Base-by-base conservation (phyloP, 2,329 filamentous ascomycete species). In the Graphilbum fragrans region DNA sequence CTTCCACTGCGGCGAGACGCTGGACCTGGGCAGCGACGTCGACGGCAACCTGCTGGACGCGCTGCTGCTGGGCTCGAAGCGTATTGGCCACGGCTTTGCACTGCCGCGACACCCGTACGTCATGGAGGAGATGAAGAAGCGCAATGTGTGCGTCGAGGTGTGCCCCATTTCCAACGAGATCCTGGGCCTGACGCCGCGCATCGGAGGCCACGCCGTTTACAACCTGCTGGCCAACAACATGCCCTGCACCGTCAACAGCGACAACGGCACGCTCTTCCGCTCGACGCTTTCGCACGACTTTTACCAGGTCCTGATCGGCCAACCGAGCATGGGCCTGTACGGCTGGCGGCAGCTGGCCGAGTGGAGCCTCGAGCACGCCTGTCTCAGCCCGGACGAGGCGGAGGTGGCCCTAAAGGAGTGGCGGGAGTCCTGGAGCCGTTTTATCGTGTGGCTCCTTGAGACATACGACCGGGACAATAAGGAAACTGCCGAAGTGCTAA, bases 131-230 rank as follows among this genome's bases (percentile, higher is more conserved):
- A 82, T 85, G 70, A 77, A 73, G 56, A 59, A 66, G 44, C 63
- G 65, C n/a, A 65, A 67, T 10, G 72, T 86, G 27, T 84, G 80
- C 49, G 65, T 87, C n/a, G 82, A 87, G 60, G 62, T 83, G 2
- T 86, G 82, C 50, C 82, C 82, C 0, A 85, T 86, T 38, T 86
- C 80, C 1, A 87, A 86, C 52, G 82, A 87, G 62, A 65, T 86
- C 0, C 61, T 86, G 17, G 80, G 82, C 27, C 66, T 87, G 17
- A 82, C 79, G 39, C 70, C 77, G 9, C 69, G 74, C 36, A 69
- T 78, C 43, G 69, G 70, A 31, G 77, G 80, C 12, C 82, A 86
- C 51, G 61, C 77, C 16, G 74, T 81, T 55, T 83, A 84, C 32
- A 65, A 69, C 46, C 62, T 87, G 20, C 64, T 86, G 41, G 80